These are phyloP conservation scores for Talinum fruticosum DNA, from an alignment of 148 eudicot genomes.

Conservation along the genomic window DNA sequence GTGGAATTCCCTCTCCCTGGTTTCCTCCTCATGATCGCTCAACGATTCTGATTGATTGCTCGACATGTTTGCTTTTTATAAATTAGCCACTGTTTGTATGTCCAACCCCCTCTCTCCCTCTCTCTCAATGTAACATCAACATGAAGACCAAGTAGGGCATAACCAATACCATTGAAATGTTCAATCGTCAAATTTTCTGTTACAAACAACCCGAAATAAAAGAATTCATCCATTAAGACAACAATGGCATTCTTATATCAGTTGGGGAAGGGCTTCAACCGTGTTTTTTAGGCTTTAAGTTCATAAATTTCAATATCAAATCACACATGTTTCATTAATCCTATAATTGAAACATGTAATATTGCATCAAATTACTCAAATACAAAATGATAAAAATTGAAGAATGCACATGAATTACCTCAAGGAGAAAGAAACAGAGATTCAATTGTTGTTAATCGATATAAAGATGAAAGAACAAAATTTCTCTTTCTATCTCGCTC, in stretches of 20 bases:
- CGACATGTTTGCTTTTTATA: slow-evolving; percentile 37
- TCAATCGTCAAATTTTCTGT: not conserved
- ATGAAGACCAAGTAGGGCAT: not conserved
- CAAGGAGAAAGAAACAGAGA: not conserved
- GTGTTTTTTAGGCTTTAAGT: not conserved
- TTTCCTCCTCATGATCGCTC: slow-evolving; percentile 43
- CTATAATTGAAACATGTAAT: not conserved
- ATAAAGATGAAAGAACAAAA: not conserved
- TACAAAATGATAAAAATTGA: not conserved
- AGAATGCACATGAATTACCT: not conserved
- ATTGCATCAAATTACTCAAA: not conserved
- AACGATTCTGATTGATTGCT: slow-evolving; percentile 35
- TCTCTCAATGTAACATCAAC: not conserved
- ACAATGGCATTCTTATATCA: not conserved
- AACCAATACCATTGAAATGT: not conserved
- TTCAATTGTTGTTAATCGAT: not conserved
- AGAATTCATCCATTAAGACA: not conserved
- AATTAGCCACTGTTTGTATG: not conserved
- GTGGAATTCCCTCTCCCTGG: slow-evolving; percentile 51
- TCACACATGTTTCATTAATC: not conserved
- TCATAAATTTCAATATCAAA: not conserved
- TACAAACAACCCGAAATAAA: not conserved
- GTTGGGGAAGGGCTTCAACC: not conserved
- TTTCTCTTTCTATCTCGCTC: not conserved
- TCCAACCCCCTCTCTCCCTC: not conserved